These are phyloP conservation scores for Gossypium thurberi DNA, from an alignment of 345 rosid species.

Conservation along the genomic window DNA sequence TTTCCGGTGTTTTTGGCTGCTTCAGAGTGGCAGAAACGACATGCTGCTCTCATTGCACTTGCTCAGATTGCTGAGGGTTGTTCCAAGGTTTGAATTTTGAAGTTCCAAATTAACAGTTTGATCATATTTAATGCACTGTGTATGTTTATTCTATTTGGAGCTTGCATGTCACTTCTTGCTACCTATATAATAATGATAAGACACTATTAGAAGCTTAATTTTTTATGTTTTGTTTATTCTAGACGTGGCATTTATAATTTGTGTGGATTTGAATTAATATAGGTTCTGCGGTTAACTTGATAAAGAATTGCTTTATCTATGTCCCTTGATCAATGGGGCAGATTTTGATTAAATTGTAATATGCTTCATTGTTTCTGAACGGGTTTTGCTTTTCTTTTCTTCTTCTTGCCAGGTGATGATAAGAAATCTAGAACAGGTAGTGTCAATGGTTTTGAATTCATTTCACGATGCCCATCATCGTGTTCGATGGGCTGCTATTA, in stretches of 20 bases:
- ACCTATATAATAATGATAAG: background rate
- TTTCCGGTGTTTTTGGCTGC: constrained; percentile 47
- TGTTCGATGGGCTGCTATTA: constrained; percentile 73
- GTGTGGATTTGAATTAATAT: background rate
- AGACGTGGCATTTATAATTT: background rate
- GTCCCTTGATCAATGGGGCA: background rate
- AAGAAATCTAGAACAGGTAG: constrained; percentile 54
- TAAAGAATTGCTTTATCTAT: background rate
- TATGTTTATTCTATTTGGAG: background rate
- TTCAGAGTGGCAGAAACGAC: constrained; percentile 64
- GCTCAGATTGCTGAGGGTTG: constrained; percentile 79
- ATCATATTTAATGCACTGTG: background rate
- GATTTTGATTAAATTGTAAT: background rate
- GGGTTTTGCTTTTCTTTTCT: background rate
- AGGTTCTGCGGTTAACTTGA: background rate
- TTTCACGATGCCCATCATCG: constrained; percentile 66
- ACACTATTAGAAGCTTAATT: background rate
- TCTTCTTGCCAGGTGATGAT: constrained; percentile 44
- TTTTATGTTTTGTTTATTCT: background rate
- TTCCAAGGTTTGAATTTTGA: constrained; percentile 40
- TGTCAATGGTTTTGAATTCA: constrained; percentile 56
- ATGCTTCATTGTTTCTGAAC: background rate
- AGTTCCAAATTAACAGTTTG: background rate
- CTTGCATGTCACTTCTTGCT: background rate
- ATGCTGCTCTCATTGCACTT: constrained; percentile 61